phyloP scores from a whole-genome alignment of 2,329 filamentous ascomycete species.

The Sclerotinia minor region DNA sequence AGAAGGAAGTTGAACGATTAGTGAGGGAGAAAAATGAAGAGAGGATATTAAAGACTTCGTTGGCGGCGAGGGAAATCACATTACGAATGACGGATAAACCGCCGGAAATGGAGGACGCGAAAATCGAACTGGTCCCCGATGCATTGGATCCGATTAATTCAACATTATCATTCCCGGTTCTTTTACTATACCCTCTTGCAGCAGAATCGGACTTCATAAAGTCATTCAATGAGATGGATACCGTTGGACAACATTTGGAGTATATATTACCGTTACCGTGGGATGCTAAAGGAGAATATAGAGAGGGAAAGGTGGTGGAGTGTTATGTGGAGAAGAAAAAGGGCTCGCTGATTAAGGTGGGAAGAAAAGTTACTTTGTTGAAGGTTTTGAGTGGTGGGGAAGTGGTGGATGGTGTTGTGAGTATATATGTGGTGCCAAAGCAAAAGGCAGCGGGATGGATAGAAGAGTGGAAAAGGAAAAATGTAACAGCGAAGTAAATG shows the following conservation, averaged over 20 bases:
- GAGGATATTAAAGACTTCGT: constrained; percentile 62
- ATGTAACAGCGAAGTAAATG: constrained; percentile 44
- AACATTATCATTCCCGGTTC: constrained; percentile 70
- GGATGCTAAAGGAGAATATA: constrained; percentile 72
- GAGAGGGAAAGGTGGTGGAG: constrained; percentile 68
- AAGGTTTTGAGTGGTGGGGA: constrained; percentile 76
- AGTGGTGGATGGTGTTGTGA: constrained; percentile 81
- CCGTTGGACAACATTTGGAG: constrained; percentile 71
- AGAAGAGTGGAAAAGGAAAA: constrained; percentile 78
- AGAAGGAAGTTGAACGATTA: constrained; percentile 56
- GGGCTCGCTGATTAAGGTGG: constrained; percentile 84
- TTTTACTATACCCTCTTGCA: constrained; percentile 82
- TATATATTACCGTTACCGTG: constrained; percentile 90
- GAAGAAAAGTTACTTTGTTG: constrained; percentile 76
- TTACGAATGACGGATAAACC: constrained; percentile 66
- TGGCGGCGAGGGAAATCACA: constrained; percentile 69
- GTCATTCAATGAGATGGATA: constrained; percentile 75
- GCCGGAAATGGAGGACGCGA: constrained; percentile 86
- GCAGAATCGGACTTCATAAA: constrained; percentile 90
- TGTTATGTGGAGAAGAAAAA: constrained; percentile 83
- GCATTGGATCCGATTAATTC: constrained; percentile 68
- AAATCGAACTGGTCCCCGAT: constrained; percentile 68
- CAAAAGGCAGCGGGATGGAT: constrained; percentile 72
- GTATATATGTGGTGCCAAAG: constrained; percentile 78
- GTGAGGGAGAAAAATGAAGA: constrained; percentile 57